These are phyloP conservation scores for Solanum hybrid DNA, from an alignment of 305 asterid genomes.

Conservation along the genomic window DNA sequence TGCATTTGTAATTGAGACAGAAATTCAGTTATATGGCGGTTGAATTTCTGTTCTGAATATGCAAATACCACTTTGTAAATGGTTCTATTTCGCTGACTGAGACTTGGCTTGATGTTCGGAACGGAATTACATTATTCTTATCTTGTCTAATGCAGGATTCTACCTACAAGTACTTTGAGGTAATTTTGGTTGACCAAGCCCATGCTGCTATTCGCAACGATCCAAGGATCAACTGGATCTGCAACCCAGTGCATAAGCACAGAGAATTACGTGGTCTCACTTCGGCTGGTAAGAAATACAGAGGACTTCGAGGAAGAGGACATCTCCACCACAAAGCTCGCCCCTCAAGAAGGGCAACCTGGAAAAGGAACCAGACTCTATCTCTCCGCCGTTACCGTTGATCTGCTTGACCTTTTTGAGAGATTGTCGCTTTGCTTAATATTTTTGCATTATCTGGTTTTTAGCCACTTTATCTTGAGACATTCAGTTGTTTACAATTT, in stretches of 20 bases:
- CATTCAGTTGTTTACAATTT: background rate
- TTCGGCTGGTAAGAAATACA: constrained; percentile 27
- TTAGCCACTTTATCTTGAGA: background rate
- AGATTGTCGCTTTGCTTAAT: background rate
- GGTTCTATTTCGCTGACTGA: background rate
- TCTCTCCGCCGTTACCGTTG: constrained; percentile 31
- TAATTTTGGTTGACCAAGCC: constrained; percentile 26
- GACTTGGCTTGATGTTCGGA: background rate
- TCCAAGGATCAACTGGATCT: constrained; percentile 27
- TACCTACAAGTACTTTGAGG: constrained; percentile 29
- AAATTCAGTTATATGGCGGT: background rate
- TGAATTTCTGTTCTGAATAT: background rate
- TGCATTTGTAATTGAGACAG: background rate
- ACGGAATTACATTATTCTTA: background rate
- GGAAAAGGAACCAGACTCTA: constrained; percentile 31
- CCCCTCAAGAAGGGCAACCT: constrained; percentile 32
- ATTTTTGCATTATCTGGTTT: background rate
- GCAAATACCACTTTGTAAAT: background rate
- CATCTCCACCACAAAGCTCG: constrained; percentile 27
- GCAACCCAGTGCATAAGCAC: constrained; percentile 32
- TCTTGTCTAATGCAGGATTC: constrained; percentile 19
- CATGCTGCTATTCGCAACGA: constrained; percentile 25
- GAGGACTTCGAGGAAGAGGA: constrained; percentile 34
- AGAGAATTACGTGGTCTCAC: constrained; percentile 31
- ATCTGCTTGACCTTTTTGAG: constrained; percentile 6